Conservation (phyloP, 1,139 yeast genomes). For the Yamadazyma atlantica region DNA sequence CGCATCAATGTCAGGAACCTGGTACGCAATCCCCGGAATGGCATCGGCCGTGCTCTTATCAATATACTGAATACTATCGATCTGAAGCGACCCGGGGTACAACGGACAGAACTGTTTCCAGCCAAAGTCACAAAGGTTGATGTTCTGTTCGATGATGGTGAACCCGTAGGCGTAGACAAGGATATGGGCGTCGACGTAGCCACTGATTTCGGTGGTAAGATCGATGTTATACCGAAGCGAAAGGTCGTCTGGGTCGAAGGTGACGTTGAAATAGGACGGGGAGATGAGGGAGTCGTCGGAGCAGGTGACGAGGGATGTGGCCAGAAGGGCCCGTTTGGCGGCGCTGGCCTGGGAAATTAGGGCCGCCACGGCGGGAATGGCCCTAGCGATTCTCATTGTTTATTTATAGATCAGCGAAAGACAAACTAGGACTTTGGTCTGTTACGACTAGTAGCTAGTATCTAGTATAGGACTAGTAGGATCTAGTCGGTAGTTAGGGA, state of each 20-base stretch:
- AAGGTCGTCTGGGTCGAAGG: constrained; percentile 63
- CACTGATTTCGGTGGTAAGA: constrained; percentile 58
- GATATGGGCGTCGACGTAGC: constrained; percentile 57
- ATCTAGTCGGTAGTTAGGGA: no score
- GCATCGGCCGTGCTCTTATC: constrained; percentile 40
- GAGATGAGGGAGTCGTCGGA: constrained; percentile 65
- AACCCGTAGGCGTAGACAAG: constrained; percentile 79
- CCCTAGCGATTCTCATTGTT: constrained; percentile 1
- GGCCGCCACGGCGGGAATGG: no score
- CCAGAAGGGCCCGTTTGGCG: constrained; percentile 49
- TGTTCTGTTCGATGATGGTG: constrained; percentile 49
- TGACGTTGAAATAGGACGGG: constrained; percentile 65
- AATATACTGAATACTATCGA: constrained; percentile 64
- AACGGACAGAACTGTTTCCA: constrained; percentile 84
- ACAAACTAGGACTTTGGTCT: no score
- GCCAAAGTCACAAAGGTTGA: constrained; percentile 59
- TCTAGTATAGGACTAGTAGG: no score
- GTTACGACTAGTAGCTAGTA: no score
- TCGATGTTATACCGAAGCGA: constrained; percentile 62
- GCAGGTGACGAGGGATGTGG: constrained; percentile 73
- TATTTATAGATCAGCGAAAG: not conserved
- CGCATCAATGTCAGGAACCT: constrained; percentile 79
- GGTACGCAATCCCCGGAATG: constrained; percentile 72
- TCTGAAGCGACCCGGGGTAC: constrained; percentile 66
- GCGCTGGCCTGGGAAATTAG: constrained; percentile 18